Evolutionary conservation across 306 rosid species (phyloP), one percentile per base, ranked within the genome.

Genomic region (Fragaria iinumae): DNA sequence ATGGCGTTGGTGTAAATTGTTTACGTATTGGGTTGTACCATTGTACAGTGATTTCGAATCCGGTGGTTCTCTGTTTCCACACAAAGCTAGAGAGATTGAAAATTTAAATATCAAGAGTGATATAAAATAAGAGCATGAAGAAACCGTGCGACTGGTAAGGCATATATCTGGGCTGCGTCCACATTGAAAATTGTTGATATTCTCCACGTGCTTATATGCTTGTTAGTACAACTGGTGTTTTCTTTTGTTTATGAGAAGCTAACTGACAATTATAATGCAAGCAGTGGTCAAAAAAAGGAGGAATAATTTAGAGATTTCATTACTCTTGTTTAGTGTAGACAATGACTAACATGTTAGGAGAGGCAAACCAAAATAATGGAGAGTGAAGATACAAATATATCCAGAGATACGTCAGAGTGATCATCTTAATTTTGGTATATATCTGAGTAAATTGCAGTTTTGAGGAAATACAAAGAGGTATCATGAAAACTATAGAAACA

Each of bases 161-260:
- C 17, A 59, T 4, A 25, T 23, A 57, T 57, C 65, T 57, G 65
- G 65, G 63, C 63, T 8, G 47, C 7, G 18, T 3, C 1, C 11
- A 7, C 52, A 7, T 49, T 7, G 16, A 50, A 32, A 71, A 71
- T 10, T 11, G 18, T 0, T 11, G 6, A 8, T 6, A 27, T 70
- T 47, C 65, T 66, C 80, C 80, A 78, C 80, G 77, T 83, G 86
- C 75, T 43, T 63, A 48, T 74, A 55, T 78, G 70, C 71, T 48
- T 62, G 27, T 68, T 71, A 59, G 71, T 74, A 74, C 77, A 18
- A 77, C 11, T 67, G 34, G 29, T 59, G 3, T 65, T 27, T 27
- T 25, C 12, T 16, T 44, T 56, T 39, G 44, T 73, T 23, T 13
- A 20, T 67, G 47, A 57, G 13, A 43, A 25, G 36, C 11, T 16